These are phyloP conservation scores for Exserohilum turcica DNA, from an alignment of 2,329 filamentous ascomycete species.

Conservation along the genomic window DNA sequence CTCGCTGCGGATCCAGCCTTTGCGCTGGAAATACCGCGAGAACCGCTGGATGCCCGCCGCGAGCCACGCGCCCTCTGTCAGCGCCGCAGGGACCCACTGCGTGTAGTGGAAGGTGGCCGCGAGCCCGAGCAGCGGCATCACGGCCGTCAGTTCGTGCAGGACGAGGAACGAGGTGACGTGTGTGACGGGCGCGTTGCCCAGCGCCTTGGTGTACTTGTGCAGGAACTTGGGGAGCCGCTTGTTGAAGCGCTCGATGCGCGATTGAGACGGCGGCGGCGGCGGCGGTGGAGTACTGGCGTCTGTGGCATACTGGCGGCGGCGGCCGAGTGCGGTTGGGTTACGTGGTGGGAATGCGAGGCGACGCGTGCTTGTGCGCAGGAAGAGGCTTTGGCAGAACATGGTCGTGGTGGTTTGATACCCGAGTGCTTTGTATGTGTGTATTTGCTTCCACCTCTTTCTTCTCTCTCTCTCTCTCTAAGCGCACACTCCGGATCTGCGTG, in stretches of 20 bases:
- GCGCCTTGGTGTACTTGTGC: constrained; percentile 69
- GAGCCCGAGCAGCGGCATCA: constrained; percentile 65
- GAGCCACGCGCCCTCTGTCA: constrained; percentile 59
- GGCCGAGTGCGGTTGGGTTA: constrained; percentile 8
- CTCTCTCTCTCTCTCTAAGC: neutral
- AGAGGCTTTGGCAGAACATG: constrained; percentile 21
- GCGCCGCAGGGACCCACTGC: constrained; percentile 69
- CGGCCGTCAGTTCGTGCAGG: constrained; percentile 85
- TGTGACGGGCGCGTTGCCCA: constrained; percentile 77
- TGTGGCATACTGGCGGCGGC: constrained; percentile 25
- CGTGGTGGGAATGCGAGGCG: too few species aligned
- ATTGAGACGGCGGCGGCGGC: constrained; percentile 29
- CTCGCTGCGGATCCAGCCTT: constrained; percentile 75
- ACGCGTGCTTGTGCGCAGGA: constrained; percentile 5
- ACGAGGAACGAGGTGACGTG: constrained; percentile 86
- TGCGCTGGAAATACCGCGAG: constrained; percentile 75
- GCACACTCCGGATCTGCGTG: constrained; percentile 5
- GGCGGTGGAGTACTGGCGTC: constrained; percentile 19
- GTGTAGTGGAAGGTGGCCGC: constrained; percentile 63
- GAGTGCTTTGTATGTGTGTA: too few species aligned
- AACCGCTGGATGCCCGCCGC: constrained; percentile 73
- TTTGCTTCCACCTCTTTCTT: constrained; percentile 7
- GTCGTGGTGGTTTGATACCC: neutral
- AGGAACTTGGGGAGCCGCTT: constrained; percentile 65
- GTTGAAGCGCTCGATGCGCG: constrained; percentile 45